These are phyloP conservation scores for Pleurotus djamor DNA, from an alignment of 768 basidiomycete species.

Conservation along the genomic window DNA sequence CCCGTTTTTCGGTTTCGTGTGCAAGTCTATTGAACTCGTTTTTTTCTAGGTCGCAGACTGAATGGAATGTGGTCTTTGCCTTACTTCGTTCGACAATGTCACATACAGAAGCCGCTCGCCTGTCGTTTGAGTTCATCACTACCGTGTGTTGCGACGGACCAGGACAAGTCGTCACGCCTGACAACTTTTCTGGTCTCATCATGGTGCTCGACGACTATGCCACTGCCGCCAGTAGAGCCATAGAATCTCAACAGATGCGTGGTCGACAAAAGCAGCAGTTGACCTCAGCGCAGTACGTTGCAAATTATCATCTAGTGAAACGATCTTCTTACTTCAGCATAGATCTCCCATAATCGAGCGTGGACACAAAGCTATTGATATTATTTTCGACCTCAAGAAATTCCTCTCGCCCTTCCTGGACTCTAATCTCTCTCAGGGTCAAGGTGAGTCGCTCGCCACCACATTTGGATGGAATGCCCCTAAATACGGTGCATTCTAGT, in stretches of 20 bases:
- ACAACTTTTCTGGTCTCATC: slow-evolving; percentile 81
- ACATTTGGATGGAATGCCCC: slow-evolving; percentile 4
- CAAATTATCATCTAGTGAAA: background rate
- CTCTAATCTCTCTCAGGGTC: slow-evolving; percentile 32
- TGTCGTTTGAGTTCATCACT: slow-evolving; percentile 79
- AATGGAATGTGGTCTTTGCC: slow-evolving; percentile 93
- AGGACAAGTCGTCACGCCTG: slow-evolving; percentile 59
- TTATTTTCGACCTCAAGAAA: slow-evolving; percentile 71
- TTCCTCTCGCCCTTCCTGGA: slow-evolving; percentile 61
- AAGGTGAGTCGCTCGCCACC: slow-evolving; percentile 30
- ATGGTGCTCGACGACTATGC: slow-evolving; percentile 88
- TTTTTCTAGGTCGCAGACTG: slow-evolving; percentile 73
- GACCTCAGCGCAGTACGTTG: slow-evolving; percentile 48
- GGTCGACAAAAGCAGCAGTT: slow-evolving; percentile 49
- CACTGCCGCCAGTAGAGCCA: slow-evolving; percentile 57
- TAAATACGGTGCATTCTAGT: slow-evolving; percentile 30
- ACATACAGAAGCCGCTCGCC: slow-evolving; percentile 83
- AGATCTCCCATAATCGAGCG: slow-evolving; percentile 80
- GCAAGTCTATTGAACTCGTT: background rate
- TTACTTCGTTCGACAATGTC: slow-evolving; percentile 82
- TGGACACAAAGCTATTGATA: slow-evolving; percentile 80
- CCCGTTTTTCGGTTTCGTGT: background rate
- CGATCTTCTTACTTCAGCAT: slow-evolving; percentile 4
- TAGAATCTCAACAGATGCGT: slow-evolving; percentile 55
- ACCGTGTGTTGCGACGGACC: slow-evolving; percentile 63